phyloP scores from a whole-genome alignment of 352 stramenopile genomes.

The Globisporangium perplexum region DNA sequence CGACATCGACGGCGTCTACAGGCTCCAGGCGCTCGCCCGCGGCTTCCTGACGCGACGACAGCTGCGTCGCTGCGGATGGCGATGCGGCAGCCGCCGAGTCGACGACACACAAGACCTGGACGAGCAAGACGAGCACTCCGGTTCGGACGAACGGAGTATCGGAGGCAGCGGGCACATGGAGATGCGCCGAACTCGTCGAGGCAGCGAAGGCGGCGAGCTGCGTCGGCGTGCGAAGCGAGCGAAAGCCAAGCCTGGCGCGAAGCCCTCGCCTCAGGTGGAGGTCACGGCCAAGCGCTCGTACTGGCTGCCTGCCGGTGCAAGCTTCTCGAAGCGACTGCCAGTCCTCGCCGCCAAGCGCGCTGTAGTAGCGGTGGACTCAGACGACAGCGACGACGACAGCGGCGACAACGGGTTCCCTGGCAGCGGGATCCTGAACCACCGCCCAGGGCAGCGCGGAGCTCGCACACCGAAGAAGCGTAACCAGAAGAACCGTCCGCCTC shows the following conservation, averaged over 20 bases:
- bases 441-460: not conserved
- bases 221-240: not conserved
- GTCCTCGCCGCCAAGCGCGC: slow-evolving; percentile 21
- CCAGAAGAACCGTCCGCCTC: slow-evolving; percentile 34
- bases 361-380: not conserved
- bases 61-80: not conserved
- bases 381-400: slow-evolving; percentile 4
- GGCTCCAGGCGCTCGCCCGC: slow-evolving; percentile 42
- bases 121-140: not conserved
- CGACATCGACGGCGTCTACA: slow-evolving; percentile 37
- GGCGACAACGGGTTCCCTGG: not conserved
- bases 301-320: slow-evolving; percentile 54
- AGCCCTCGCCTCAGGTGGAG: not conserved
- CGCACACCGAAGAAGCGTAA: slow-evolving; percentile 40
- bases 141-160: not conserved
- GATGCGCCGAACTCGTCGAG: not conserved
- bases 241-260: not conserved
- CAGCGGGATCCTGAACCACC: not conserved
- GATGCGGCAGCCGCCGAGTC: too few species aligned
- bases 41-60: slow-evolving; percentile 21
- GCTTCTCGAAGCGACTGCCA: slow-evolving; percentile 33
- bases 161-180: not conserved
- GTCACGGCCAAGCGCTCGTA: slow-evolving; percentile 52
- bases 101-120: not conserved
- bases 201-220: not conserved